Percentiles rank a stretch among this genome's conserved stretches.
phyloP scores from a whole-genome alignment of 2,329 filamentous ascomycete genomes.

The Colletotrichum cuscutae region DNA sequence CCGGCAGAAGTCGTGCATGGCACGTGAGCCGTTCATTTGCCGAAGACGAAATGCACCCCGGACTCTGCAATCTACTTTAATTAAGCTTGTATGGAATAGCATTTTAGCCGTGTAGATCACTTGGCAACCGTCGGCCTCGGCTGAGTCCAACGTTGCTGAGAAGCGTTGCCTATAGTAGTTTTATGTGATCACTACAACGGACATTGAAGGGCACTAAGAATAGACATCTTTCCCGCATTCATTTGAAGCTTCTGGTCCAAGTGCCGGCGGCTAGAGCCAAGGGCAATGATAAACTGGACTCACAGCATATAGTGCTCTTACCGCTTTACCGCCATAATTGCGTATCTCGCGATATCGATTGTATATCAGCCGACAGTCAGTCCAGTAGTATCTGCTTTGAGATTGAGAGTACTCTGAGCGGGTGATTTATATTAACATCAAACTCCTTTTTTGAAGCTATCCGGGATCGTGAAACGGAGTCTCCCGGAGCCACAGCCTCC shows the following conservation, averaged over 20 bases:
- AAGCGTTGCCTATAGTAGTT: neutral
- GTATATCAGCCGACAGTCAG: neutral
- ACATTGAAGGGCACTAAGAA: neutral
- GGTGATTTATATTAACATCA: neutral
- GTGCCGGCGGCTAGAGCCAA: neutral
- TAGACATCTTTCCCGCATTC: neutral
- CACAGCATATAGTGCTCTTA: no score
- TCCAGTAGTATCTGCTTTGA: neutral
- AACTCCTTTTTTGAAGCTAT: neutral
- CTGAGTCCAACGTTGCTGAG: neutral
- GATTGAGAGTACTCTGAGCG: neutral
- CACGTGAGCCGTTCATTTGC: neutral
- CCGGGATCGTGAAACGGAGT: neutral
- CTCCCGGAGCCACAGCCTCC: neutral
- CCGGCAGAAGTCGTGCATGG: slow-evolving; percentile 10
- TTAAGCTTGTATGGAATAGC: slow-evolving; percentile 20
- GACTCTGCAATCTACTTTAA: slow-evolving; percentile 15
- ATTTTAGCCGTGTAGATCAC: neutral
- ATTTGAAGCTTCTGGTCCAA: no score
- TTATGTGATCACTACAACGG: neutral
- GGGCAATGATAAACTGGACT: neutral
- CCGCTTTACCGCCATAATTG: no score
- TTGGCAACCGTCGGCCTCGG: neutral
- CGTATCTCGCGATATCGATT: neutral
- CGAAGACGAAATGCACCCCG: neutral